Conservation (phyloP, 1,139 yeast species). For the Yamadazyma pseudoaaseri region DNA sequence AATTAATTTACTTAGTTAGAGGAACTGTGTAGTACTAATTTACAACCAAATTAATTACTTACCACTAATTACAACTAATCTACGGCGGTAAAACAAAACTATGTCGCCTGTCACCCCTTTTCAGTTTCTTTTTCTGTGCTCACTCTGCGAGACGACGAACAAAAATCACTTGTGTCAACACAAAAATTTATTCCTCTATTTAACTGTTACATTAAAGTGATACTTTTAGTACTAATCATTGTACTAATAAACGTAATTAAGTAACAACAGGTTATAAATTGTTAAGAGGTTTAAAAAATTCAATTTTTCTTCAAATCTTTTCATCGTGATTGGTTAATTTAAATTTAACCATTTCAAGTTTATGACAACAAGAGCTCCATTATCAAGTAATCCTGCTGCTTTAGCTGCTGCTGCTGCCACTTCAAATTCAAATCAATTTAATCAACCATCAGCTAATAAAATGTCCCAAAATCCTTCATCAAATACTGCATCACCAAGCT, state of each 20-base stretch:
- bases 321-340: no score
- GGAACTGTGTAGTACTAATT: conserved; percentile 9
- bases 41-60: no score
- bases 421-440: conserved; percentile 15
- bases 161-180: neutral
- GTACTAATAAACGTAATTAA: no score
- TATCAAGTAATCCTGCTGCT: conserved; percentile 34
- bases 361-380: conserved; percentile 20
- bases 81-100: no score
- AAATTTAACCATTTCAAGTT: no score
- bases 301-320: no score
- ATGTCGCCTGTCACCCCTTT: neutral
- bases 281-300: no score
- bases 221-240: no score
- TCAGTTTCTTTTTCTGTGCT: neutral
- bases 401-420: conserved; percentile 33
- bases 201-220: no score
- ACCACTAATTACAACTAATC: no score
- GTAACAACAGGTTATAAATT: no score
- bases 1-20: conserved; percentile 50
- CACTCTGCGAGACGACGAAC: neutral
- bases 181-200: no score
- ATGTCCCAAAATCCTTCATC: conserved; percentile 5
- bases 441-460: conserved; percentile 8
- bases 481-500: conserved; percentile 9